Evolutionary conservation across 345 rosid species (phyloP), one percentile per base, ranked within the genome.

Genomic region (Geranium brycei): DNA sequence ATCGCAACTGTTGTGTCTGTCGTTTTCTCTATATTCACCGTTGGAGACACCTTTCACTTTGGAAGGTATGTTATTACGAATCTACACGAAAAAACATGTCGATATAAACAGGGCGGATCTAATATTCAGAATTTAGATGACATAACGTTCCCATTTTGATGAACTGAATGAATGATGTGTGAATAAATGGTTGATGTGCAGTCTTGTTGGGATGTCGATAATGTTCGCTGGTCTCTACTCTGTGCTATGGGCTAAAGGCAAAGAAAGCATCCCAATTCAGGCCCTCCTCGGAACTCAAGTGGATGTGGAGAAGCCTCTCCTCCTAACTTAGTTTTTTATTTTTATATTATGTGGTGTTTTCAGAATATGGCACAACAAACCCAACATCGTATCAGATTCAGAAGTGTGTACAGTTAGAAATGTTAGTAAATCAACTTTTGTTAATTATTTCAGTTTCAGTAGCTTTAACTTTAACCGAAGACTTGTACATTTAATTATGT

Each of bases 181-280:
- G 28, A 23, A 23, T 23, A 23, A 23, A 23, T 35, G 41, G 10
- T 4, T 7, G 5, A 35, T 35, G 41, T 73, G 82, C 97, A 95
- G 97, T 76, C 71, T 84, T 51, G 88, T 77, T 1, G 96, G 97
- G 3, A 95, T 95, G 99, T 41, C 77, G 66, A 68, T 91, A 60
- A 91, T 95, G 96, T 95, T 95, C 74, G 53, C 66, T 1, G 96
- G 97, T 31, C 85, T 91, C 32, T 95, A 95, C 78, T 76, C 82
- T 19, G 92, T 95, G 69, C 73, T 95, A 11, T 95, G 99, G 99
- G 95, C 95, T 6, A 95, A 95, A 80, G 82, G 89, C 41, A 95
- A 85, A 83, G 99, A 88, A 81, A 71, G 64, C 3, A 69, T 55
- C 71, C 58, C 62, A 5, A 56, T 47, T 14, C 69, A 12, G 1